These are phyloP conservation scores for Apiospora koreana DNA, from an alignment of 2,329 filamentous ascomycete species.

Conservation along the genomic window DNA sequence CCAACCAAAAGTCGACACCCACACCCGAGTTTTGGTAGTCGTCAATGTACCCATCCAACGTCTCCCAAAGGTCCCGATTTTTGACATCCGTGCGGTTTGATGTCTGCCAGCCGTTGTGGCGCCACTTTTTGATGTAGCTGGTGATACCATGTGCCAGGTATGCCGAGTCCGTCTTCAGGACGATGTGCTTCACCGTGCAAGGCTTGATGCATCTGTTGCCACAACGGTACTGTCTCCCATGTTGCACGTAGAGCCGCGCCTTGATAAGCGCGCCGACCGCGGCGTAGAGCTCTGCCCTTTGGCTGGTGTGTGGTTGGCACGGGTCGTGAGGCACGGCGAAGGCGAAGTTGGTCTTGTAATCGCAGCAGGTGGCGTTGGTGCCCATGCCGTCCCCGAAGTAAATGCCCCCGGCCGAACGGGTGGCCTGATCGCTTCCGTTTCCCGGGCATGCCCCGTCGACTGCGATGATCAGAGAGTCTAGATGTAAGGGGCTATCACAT, in stretches of 20 bases:
- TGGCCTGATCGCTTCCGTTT: constrained; percentile 39
- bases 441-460: constrained; percentile 47
- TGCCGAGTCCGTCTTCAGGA: constrained; percentile 56
- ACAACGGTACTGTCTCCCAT: constrained; percentile 16
- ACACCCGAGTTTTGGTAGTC: constrained; percentile 28
- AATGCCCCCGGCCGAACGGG: constrained; percentile 42
- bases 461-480: constrained; percentile 38
- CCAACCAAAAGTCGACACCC: constrained; percentile 48
- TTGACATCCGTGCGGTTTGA: constrained; percentile 36
- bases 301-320: constrained; percentile 43
- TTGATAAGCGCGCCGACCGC: constrained; percentile 50
- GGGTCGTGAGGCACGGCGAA: constrained; percentile 31
- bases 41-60: constrained; percentile 43
- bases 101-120: constrained; percentile 45
- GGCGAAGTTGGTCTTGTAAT: constrained; percentile 45
- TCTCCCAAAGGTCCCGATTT: constrained; percentile 55
- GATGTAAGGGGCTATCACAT: not conserved
- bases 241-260: constrained; percentile 5
- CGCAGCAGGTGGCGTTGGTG: constrained; percentile 26
- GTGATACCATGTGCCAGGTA: constrained; percentile 51
- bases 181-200: constrained; percentile 42
- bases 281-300: constrained; percentile 57
- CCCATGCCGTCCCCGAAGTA: constrained; percentile 17
- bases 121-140: constrained; percentile 43
- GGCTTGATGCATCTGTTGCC: constrained; percentile 36